These are phyloP conservation scores for Candida manassasensis DNA, from an alignment of 805 yeast species.

Conservation along the genomic window DNA sequence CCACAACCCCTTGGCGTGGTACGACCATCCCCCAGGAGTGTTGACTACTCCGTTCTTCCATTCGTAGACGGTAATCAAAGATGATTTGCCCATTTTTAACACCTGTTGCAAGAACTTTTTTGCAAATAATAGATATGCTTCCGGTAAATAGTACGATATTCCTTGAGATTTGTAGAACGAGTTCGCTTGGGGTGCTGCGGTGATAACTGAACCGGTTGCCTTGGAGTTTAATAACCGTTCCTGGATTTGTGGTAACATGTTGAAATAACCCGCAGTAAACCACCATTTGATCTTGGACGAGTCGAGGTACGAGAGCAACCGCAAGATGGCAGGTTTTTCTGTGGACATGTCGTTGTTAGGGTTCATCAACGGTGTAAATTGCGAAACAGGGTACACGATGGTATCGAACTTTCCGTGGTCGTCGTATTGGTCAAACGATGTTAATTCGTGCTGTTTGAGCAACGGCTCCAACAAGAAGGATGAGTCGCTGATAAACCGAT, in stretches of 20 bases:
- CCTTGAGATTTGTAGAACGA: slow-evolving; percentile 88
- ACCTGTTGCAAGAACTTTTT: slow-evolving; percentile 59
- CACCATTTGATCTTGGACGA: slow-evolving; percentile 64
- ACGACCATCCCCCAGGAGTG: slow-evolving; percentile 86
- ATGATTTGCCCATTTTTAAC: slow-evolving; percentile 32
- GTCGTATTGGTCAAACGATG: slow-evolving; percentile 26
- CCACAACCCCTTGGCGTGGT: slow-evolving; percentile 98
- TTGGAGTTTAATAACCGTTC: slow-evolving; percentile 50
- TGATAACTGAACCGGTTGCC: slow-evolving; percentile 67
- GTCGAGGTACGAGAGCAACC: slow-evolving; percentile 54
- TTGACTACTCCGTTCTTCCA: slow-evolving; percentile 88
- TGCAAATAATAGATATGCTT: slow-evolving; percentile 77
- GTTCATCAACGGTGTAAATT: slow-evolving; percentile 75
- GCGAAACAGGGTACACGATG: slow-evolving; percentile 84
- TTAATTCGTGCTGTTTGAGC: slow-evolving; percentile 40
- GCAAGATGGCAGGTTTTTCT: slow-evolving; percentile 67
- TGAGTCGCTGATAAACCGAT: slow-evolving; percentile 51
- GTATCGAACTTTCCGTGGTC: slow-evolving; percentile 46
- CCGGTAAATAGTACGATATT: slow-evolving; percentile 75
- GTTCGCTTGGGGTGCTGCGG: slow-evolving; percentile 92
- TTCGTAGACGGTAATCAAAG: slow-evolving; percentile 58
- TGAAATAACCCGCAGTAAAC: slow-evolving; percentile 95
- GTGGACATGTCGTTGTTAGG: slow-evolving; percentile 63
- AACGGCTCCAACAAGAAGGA: slow-evolving; percentile 55
- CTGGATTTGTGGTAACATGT: slow-evolving; percentile 74